Base-by-base conservation (phyloP, 106 monocot species). In the Dioscorea alata region DNA sequence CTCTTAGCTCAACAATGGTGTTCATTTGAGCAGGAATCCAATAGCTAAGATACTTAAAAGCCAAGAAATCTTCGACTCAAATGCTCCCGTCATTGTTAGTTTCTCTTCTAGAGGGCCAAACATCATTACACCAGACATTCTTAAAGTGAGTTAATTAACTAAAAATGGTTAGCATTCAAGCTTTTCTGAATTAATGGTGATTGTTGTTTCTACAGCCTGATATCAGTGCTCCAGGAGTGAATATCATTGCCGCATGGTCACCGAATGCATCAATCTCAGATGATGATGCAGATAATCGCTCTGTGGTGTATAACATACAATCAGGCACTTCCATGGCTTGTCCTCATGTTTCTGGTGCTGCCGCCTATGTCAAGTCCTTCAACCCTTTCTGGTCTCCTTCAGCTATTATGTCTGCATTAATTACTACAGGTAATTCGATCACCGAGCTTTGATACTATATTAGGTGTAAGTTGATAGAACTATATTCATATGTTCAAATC, bases 321-420 rank as follows among this genome's bases (percentile, higher is more conserved):
- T 69, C 69, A 4, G 57, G 69, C 0, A 69, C 69, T 1, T 69
- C 69, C 56, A 69, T 69, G 56, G 20, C 69, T 4, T 69, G 69
- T 32, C 69, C 69, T 12, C 69, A 69, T 21, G 69, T 32, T 2
- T 33, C 57, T 10, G 69, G 15, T 19, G 33, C 32, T 13, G 56
- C 69, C 0, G 32, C 57, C 0, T 17, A 23, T 21, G 18, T 69
- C 7, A 69, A 69, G 34, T 34, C 69, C 4, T 13, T 8, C 25
- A 33, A 69, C 51, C 33, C 34, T 15, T 14, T 6, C 0, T 67
- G 67, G 67, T 24, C 24, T 16, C 18, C 54, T 1, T 32, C 69
- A 12, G 53, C 69, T 20, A 69, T 69, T 15, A n/a, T 23, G 14
- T 69, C 69, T 14, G 69, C 69, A 8, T 12, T 69, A 1, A 35